Base-by-base conservation (phyloP, 257 asterid species). In the Rehmannia glutinosa region DNA sequence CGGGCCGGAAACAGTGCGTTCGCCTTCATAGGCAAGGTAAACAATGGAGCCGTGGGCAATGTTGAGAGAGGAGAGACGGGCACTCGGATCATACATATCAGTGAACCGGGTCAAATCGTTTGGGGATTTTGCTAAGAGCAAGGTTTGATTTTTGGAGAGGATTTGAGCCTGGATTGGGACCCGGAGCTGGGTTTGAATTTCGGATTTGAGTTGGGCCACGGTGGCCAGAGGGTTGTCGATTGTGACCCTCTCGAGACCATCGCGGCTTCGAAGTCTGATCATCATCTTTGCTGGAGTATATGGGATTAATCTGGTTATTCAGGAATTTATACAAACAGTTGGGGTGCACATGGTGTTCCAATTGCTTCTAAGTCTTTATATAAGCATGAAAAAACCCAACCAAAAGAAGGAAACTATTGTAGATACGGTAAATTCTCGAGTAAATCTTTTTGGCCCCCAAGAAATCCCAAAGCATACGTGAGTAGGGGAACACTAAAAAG, bases 191-290 rank as follows among this genome's bases (percentile, higher is more conserved):
- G 89, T 42, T 15, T 82, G 83, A 47, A 87, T 82, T 45, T 60
- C 77, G 66, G n/a, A 49, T 57, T 80, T 80, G 61, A 87, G 81
- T 16, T 77, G 62, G 10, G 62, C 80, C 36, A 87, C 65, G 19
- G 90, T 84, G 43, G 84, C 72, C n/a, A 43, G 63, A 8, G 84
- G 80, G 62, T 65, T 63, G 49, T 70, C 84, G 68, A 84, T 66
- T 30, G 76, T 65, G 64, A 86, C 68, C 63, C 93, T 72, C 72
- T 86, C 93, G 20, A 87, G 47, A 10, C 95, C 95, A 60, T 87
- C 95, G 17, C 95, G 76, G 73, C 95, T 87, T 32, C 95, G 86
- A 64, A 87, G 56, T 78, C 91, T 73, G 72, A 86, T 82, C 83
- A 86, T 81, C 89, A 86, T 77, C 75, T 66, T 79, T 50, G 10